Percentiles rank a stretch among this genome's conserved stretches.
phyloP scores from a whole-genome alignment of 345 rosid species.

The Luvunga scandens region DNA sequence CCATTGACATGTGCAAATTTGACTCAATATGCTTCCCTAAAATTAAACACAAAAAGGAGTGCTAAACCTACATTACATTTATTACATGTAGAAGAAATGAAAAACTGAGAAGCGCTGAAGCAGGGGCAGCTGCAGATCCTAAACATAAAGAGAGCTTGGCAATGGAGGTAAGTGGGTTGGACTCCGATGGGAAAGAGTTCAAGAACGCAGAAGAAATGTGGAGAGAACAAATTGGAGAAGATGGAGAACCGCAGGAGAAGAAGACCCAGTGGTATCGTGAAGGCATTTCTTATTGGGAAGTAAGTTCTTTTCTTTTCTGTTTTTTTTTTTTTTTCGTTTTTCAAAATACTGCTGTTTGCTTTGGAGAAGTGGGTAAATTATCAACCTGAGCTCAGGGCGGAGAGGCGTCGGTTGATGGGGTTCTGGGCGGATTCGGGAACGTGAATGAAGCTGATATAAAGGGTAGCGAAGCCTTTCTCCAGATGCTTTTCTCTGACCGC shows the following conservation, averaged over 20 bases:
- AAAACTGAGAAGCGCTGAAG: not conserved
- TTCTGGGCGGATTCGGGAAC: constrained; percentile 85
- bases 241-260: constrained; percentile 35
- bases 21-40: not conserved
- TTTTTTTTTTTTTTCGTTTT: no score
- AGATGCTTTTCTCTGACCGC: constrained; percentile 57
- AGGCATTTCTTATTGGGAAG: constrained; percentile 92
- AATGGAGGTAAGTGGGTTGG: constrained; percentile 70
- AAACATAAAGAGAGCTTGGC: not conserved
- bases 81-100: not conserved
- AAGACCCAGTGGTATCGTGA: constrained; percentile 79
- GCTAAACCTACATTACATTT: not conserved
- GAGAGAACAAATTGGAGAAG: constrained; percentile 68
- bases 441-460: constrained; percentile 79
- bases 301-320: constrained; percentile 28
- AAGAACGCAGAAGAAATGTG: constrained; percentile 80
- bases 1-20: not conserved
- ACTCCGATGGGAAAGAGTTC: constrained; percentile 70
- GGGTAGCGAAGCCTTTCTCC: constrained; percentile 81
- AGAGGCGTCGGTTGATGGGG: constrained; percentile 93
- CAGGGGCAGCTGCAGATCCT: not conserved
- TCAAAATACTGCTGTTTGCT: no score
- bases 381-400: constrained; percentile 48
- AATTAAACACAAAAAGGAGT: not conserved
- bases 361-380: not conserved